phyloP scores from a whole-genome alignment of 441 rosid genomes.

The Eugenia klotzschiana region DNA sequence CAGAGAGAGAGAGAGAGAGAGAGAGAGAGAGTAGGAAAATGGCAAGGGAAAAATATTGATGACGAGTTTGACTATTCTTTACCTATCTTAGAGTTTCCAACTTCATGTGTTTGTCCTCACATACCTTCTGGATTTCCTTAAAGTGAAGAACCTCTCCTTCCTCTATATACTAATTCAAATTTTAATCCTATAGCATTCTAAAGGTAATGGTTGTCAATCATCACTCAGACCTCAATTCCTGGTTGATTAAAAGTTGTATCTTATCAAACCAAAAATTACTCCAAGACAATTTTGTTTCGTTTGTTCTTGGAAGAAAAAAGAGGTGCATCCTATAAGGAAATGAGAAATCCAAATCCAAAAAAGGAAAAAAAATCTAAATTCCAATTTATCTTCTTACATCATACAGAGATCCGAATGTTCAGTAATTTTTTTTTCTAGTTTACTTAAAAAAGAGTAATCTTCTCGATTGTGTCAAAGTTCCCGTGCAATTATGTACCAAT shows the following conservation, averaged over 20 bases:
- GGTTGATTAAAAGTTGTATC: neutral
- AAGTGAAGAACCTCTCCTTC: neutral
- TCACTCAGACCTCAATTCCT: neutral
- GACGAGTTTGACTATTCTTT: neutral
- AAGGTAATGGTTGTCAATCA: neutral
- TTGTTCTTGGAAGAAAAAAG: neutral
- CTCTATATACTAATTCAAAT: neutral
- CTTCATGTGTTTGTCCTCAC: neutral
- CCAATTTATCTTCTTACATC: neutral
- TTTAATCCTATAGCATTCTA: neutral
- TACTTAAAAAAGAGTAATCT: neutral
- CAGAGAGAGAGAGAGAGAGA: neutral
- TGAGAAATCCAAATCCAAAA: neutral
- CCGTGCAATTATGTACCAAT: neutral
- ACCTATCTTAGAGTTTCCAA: neutral
- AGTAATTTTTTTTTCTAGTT: neutral
- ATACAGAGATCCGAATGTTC: neutral
- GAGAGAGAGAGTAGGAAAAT: neutral
- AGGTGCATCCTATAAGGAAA: neutral
- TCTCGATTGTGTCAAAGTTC: neutral
- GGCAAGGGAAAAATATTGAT: neutral
- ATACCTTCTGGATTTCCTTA: neutral
- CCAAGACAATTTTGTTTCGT: neutral
- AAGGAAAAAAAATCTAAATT: neutral
- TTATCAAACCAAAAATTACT: neutral